Conservation (phyloP, 2,329 filamentous ascomycete species). For the Colletotrichum simmondsii region DNA sequence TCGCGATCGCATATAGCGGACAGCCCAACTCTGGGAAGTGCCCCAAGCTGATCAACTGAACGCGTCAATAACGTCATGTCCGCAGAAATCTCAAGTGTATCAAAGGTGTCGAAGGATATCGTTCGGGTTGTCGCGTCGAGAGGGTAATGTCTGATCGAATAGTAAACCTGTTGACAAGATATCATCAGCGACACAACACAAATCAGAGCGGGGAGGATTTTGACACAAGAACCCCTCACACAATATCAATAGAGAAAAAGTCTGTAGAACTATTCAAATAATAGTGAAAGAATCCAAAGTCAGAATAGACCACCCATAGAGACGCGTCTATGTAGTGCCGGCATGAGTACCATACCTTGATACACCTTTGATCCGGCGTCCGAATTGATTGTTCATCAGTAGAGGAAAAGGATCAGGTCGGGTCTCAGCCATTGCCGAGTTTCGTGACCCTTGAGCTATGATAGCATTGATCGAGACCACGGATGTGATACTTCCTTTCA, state of each 20-base stretch:
- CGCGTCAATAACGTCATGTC: no score
- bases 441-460: no score
- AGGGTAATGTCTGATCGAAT: neutral
- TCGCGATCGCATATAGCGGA: neutral
- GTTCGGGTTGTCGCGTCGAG: no score
- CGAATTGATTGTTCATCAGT: no score
- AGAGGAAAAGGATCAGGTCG: no score
- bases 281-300: neutral
- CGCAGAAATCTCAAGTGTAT: no score
- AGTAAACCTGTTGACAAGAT: neutral
- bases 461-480: no score
- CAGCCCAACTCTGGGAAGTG: neutral
- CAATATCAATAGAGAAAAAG: neutral
- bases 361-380: no score
- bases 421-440: no score
- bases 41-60: neutral
- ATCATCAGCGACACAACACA: neutral
- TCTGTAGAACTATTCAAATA: neutral
- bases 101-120: neutral
- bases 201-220: neutral
- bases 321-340: neutral
- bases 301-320: neutral
- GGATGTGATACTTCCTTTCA: no score
- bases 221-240: neutral
- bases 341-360: no score